Percentiles rank a stretch among this genome's conserved stretches.
Conservation (phyloP, 768 basidiomycete species). For the Phylloporus arenicola region DNA sequence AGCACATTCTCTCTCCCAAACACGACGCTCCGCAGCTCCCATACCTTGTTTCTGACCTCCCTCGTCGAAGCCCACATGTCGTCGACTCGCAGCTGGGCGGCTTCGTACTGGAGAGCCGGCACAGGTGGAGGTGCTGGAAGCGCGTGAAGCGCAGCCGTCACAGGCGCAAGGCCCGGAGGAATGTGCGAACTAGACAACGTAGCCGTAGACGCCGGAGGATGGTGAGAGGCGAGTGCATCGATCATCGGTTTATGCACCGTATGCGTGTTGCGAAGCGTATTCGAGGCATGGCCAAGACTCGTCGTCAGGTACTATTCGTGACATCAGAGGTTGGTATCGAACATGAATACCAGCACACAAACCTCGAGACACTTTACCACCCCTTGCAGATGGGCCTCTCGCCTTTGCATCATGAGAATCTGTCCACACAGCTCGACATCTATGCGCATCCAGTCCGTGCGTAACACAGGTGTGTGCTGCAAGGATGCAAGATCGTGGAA, state of each 20-base stretch:
- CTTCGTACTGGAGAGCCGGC: slow-evolving; percentile 59
- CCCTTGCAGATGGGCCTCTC: slow-evolving; percentile 63
- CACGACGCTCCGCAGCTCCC: slow-evolving; percentile 60
- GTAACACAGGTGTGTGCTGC: slow-evolving; percentile 42
- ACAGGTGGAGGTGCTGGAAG: slow-evolving; percentile 24
- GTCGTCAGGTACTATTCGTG: slow-evolving; percentile 42
- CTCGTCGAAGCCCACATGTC: slow-evolving; percentile 65
- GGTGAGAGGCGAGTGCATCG: slow-evolving; percentile 35
- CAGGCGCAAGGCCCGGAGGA: slow-evolving; percentile 20
- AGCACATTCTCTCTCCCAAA: slow-evolving; percentile 57
- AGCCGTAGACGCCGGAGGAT: slow-evolving; percentile 1
- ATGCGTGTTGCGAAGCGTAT: slow-evolving; percentile 54
- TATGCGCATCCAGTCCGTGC: slow-evolving; percentile 62
- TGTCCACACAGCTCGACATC: slow-evolving; percentile 79
- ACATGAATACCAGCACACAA: slow-evolving; percentile 12
- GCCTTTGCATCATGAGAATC: slow-evolving; percentile 59
- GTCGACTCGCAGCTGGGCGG: slow-evolving; percentile 58
- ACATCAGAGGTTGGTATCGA: slow-evolving; percentile 6
- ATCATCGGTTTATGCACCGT: slow-evolving; percentile 46
- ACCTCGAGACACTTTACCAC: slow-evolving; percentile 58
- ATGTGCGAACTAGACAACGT: slow-evolving; percentile 1
- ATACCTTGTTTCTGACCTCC: slow-evolving; percentile 55
- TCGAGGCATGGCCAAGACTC: slow-evolving; percentile 50
- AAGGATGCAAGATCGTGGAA: slow-evolving; percentile 59
- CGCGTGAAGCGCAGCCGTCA: slow-evolving; percentile 31